Evolutionary conservation across 345 rosid genomes (phyloP).

Genomic region (Tarenaya hassleriana): DNA sequence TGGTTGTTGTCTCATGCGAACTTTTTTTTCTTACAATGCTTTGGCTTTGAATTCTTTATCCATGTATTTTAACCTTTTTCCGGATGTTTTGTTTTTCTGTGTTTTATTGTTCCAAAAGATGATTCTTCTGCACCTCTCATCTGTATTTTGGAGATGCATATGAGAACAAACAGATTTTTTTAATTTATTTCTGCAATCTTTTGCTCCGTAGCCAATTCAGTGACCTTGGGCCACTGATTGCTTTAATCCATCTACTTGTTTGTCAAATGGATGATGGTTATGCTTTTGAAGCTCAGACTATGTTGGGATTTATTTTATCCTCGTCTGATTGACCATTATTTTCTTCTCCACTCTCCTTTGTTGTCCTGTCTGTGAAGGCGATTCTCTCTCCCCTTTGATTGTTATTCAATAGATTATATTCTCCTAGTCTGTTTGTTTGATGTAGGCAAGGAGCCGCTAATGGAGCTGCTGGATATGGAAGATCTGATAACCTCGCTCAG

Average conservation of each 20-base stretch:
- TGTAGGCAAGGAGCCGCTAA: slow-evolving; percentile 65
- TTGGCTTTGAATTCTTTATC: background rate
- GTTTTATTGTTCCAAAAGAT: too few relatives aligned
- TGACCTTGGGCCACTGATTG: background rate
- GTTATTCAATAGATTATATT: slow-evolving; percentile 18
- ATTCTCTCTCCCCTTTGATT: slow-evolving; percentile 4
- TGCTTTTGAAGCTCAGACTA: slow-evolving; percentile 9
- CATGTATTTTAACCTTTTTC: slow-evolving; percentile 1
- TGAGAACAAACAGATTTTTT: background rate
- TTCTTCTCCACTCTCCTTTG: slow-evolving; percentile 12
- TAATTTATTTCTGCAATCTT: slow-evolving; percentile 2
- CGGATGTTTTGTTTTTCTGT: background rate
- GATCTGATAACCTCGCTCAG: slow-evolving; percentile 56
- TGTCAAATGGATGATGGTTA: slow-evolving; percentile 17
- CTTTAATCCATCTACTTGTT: background rate
- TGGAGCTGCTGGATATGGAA: slow-evolving; percentile 66
- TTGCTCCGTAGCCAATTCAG: slow-evolving; percentile 3
- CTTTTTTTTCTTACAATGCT: slow-evolving; percentile 1
- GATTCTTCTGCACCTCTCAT: too few relatives aligned
- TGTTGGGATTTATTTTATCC: slow-evolving; percentile 16
- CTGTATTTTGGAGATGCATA: slow-evolving; percentile 9
- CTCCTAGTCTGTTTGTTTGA: slow-evolving; percentile 23
- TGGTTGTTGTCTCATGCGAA: too few relatives aligned
- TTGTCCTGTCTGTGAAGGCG: slow-evolving; percentile 15
- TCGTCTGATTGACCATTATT: background rate